These are phyloP conservation scores for Claviceps sp. DNA, from an alignment of 2,329 filamentous ascomycete species.

Conservation along the genomic window DNA sequence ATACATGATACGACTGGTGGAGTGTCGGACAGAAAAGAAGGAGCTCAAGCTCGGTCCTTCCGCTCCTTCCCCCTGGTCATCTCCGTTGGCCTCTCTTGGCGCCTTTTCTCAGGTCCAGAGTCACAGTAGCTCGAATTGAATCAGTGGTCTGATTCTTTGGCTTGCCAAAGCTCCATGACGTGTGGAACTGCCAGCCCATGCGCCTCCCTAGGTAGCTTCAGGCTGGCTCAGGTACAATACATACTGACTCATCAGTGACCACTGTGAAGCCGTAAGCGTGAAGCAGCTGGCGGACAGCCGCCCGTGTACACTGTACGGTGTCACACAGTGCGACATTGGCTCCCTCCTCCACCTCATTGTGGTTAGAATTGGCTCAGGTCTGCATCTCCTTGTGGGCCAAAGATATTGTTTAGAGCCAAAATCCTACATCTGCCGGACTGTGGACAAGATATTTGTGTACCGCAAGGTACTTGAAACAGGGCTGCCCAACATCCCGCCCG, in stretches of 20 bases:
- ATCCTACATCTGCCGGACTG: neutral
- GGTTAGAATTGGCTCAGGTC: no score
- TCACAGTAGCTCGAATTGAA: neutral
- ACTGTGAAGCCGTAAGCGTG: no score
- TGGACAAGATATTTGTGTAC: neutral
- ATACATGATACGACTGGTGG: neutral
- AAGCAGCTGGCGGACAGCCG: no score
- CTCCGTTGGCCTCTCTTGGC: neutral
- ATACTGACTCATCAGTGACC: no score
- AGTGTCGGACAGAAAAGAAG: neutral
- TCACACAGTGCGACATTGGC: neutral
- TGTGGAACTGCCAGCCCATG: no score
- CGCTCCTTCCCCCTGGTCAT: neutral
- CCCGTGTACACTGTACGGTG: no score
- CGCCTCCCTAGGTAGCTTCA: no score
- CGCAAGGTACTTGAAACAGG: neutral
- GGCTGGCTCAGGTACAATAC: no score
- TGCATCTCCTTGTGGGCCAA: neutral
- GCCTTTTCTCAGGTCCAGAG: neutral
- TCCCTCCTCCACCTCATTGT: neutral
- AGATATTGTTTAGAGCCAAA: neutral
- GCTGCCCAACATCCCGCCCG: neutral
- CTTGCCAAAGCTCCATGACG: no score
- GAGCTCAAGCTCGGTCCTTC: neutral
- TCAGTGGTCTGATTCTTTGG: neutral